A percentile compares a stretch with the other conserved stretches of the same genome.
Conservation (phyloP, 2,329 filamentous ascomycete species). For the Colletotrichum tofieldiae region DNA sequence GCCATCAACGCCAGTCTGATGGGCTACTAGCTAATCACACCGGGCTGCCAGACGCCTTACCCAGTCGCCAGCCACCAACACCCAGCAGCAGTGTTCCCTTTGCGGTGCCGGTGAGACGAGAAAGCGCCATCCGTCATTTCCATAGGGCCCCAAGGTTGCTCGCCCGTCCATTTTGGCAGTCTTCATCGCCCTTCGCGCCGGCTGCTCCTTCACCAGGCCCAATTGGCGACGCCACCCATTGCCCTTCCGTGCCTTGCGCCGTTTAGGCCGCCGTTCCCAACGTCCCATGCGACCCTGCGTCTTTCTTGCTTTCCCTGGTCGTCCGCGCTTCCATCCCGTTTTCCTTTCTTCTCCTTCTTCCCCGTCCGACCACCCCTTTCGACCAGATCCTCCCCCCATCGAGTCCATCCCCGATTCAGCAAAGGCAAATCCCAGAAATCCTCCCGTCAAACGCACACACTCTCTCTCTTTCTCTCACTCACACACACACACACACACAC, state of each 20-base stretch:
- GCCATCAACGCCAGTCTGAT: slow-evolving; percentile 15
- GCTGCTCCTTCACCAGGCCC: background rate
- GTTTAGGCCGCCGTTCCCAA: slow-evolving; percentile 5
- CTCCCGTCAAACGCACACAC: background rate
- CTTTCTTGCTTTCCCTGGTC: slow-evolving; percentile 1
- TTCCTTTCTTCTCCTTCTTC: background rate
- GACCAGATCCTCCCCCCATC: slow-evolving; percentile 12
- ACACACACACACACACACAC: background rate
- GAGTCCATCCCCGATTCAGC: slow-evolving; percentile 27
- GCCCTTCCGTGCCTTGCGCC: slow-evolving; percentile 3
- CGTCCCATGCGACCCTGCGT: slow-evolving; percentile 32
- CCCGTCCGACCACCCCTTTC: slow-evolving; percentile 9
- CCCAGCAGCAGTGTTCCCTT: slow-evolving; percentile 58
- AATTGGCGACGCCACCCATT: background rate
- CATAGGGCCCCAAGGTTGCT: slow-evolving; percentile 47
- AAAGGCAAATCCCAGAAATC: background rate
- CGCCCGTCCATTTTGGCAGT: slow-evolving; percentile 43
- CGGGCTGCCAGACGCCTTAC: slow-evolving; percentile 14
- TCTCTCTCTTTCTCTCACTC: background rate
- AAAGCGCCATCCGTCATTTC: slow-evolving; percentile 49
- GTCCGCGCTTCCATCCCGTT: slow-evolving; percentile 21
- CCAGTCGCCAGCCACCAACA: slow-evolving; percentile 9
- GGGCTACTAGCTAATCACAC: slow-evolving; percentile 35
- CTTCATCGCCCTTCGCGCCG: slow-evolving; percentile 17
- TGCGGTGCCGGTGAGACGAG: slow-evolving; percentile 37